These are phyloP conservation scores for Cylindrotheca closterium DNA, from an alignment of 108 stramenopile genomes.

Conservation along the genomic window DNA sequence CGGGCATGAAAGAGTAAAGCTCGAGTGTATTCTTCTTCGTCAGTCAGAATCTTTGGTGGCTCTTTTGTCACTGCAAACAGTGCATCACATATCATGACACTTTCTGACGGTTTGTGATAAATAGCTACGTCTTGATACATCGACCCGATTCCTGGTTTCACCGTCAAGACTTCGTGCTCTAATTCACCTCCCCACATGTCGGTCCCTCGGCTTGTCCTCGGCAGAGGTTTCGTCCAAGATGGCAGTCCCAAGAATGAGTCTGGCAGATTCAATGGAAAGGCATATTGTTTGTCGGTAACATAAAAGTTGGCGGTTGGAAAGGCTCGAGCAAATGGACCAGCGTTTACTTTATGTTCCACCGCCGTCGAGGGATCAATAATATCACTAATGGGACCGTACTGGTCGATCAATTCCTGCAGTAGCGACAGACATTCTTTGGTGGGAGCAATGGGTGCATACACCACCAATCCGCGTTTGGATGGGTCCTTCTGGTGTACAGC, in stretches of 20 bases:
- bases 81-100: slow-evolving; percentile 51
- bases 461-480: slow-evolving; percentile 53
- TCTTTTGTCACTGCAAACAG: slow-evolving; percentile 38
- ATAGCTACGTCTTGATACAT: slow-evolving; percentile 56
- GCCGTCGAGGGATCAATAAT: slow-evolving; percentile 53
- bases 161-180: slow-evolving; percentile 46
- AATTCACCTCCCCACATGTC: slow-evolving; percentile 35
- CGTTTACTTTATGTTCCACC: slow-evolving; percentile 62
- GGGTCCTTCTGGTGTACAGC: slow-evolving; percentile 6
- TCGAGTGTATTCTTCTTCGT: slow-evolving; percentile 41
- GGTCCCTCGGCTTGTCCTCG: slow-evolving; percentile 7
- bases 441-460: slow-evolving; percentile 60
- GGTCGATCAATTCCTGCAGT: slow-evolving; percentile 39
- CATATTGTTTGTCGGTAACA: slow-evolving; percentile 46
- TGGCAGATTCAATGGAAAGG: slow-evolving; percentile 39
- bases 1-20: slow-evolving; percentile 62
- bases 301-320: slow-evolving; percentile 51
- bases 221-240: slow-evolving; percentile 32
- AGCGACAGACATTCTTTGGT: slow-evolving; percentile 52
- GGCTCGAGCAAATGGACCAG: slow-evolving; percentile 51
- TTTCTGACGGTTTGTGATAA: slow-evolving; percentile 45
- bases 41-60: slow-evolving; percentile 42
- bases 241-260: slow-evolving; percentile 28
- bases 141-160: slow-evolving; percentile 36
- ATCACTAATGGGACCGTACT: slow-evolving; percentile 48